A percentile compares a stretch with the other conserved stretches of the same genome.
Evolutionary conservation across 2,329 filamentous ascomycete species (phyloP).

Genomic region (Trichoderma cornu-damae): DNA sequence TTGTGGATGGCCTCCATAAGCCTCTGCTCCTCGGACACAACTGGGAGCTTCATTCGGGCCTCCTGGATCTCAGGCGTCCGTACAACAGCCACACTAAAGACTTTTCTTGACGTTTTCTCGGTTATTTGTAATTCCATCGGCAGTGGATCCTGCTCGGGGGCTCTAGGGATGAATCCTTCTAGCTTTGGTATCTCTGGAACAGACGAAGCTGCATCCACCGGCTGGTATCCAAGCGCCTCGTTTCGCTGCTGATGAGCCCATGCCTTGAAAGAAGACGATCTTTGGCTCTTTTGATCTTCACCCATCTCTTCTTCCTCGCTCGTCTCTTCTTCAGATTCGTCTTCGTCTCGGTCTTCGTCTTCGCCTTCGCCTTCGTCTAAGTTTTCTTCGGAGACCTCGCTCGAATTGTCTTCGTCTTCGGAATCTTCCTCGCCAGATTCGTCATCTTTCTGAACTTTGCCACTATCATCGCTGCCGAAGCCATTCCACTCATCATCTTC

Average conservation of each 20-base stretch:
- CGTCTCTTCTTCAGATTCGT: constrained; percentile 31
- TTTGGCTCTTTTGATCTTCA: constrained; percentile 29
- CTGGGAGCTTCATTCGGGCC: constrained; percentile 72
- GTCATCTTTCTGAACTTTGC: constrained; percentile 28
- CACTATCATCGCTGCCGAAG: constrained; percentile 49
- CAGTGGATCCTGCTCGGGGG: constrained; percentile 64
- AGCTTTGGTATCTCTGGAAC: constrained; percentile 50
- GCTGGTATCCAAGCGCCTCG: constrained; percentile 65
- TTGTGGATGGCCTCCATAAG: constrained; percentile 98
- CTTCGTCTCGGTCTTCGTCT: constrained; percentile 29
- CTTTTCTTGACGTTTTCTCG: constrained; percentile 59
- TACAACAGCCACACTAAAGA: constrained; percentile 67
- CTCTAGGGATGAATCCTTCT: constrained; percentile 61
- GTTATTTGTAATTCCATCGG: constrained; percentile 61
- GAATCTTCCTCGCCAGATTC: constrained; percentile 32
- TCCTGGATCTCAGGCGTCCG: constrained; percentile 71
- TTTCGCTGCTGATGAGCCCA: constrained; percentile 90
- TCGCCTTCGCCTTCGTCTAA: constrained; percentile 27
- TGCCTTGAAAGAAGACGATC: constrained; percentile 72
- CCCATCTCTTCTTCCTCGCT: constrained; percentile 31
- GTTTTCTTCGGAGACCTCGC: constrained; percentile 30
- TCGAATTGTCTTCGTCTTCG: constrained; percentile 27
- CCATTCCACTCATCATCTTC: constrained; percentile 50
- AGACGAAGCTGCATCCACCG: constrained; percentile 40
- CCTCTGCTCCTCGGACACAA: constrained; percentile 91